Evolutionary conservation across 352 stramenopile genomes (phyloP), one percentile per base, ranked within the genome.

Genomic region (Achlya hypogyna): DNA sequence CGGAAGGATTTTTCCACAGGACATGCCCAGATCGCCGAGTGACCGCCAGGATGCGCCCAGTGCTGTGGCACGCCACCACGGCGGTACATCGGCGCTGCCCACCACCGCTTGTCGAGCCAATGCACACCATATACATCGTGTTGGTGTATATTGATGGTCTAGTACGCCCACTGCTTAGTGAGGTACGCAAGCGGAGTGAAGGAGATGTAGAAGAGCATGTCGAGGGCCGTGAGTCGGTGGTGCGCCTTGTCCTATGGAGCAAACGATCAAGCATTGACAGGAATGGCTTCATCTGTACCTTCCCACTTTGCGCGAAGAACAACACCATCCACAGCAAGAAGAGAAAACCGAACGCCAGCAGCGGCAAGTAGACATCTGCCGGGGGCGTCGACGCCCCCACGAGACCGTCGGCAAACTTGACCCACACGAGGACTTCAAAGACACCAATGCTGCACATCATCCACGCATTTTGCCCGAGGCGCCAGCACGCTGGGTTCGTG

Each of bases 151-250:
- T n/a, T n/a, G n/a, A n/a, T n/a, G n/a, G n/a, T n/a, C n/a, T n/a
- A 93, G 72, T 81, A 94, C 23, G 84, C 86, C 87, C 87, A 96
- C 72, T 96, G 87, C 20, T 84, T 86, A 18, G 83, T 76, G 16
- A 96, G 75, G 51, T 87, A 74, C 27, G 87, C 52, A 51, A 96
- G 71, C n/a, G 87, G 87, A 25, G 76, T 73, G 70, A 96, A 96
- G 0, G 84, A 92, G 14, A 84, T 59, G 79, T 86, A 92, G 71
- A 96, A 96, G 29, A 93, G 81, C 60, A 93, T 76, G 69, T 96
- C 86, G 0, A 94, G 74, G 5, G 35, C 35, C 9, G 20, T 31
- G 18, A 64, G 22, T 6, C 38, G 38, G 25, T 42, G 16, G 25
- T 10, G n/a, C 16, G 29, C 3, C 23, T 45, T 45, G 49, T 49